Percentiles rank a stretch among this genome's conserved stretches.
Conservation (phyloP, 2,329 filamentous ascomycete genomes). For the Diaporthe longicolla region DNA sequence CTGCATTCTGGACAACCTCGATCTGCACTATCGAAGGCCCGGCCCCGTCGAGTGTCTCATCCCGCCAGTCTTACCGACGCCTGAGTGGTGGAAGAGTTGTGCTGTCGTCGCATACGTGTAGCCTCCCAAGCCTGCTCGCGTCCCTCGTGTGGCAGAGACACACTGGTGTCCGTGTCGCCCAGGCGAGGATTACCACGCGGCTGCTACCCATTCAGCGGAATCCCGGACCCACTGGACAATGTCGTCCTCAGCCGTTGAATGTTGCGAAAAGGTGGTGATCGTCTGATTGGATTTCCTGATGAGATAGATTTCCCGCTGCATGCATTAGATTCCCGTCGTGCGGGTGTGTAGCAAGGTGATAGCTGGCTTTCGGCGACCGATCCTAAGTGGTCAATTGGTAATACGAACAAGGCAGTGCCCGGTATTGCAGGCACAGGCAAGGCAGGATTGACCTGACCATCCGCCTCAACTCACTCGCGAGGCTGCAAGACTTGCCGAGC, state of each 20-base stretch:
- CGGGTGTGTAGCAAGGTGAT: neutral
- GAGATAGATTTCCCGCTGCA: neutral
- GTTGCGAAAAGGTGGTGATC: neutral
- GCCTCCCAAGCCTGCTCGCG: conserved; percentile 2
- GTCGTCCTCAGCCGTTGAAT: conserved; percentile 13
- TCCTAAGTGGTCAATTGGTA: conserved; percentile 27
- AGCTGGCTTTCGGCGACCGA: neutral
- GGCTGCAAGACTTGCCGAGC: conserved; percentile 19
- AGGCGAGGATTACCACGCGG: conserved; percentile 7
- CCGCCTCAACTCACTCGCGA: conserved; percentile 6
- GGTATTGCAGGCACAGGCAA: conserved; percentile 6
- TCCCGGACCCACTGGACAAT: neutral
- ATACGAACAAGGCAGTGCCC: conserved; percentile 25
- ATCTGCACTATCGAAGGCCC: conserved; percentile 1
- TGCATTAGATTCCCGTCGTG: conserved; percentile 13
- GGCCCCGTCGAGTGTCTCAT: conserved; percentile 22
- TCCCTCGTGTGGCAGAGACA: conserved; percentile 31
- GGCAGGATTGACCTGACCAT: neutral
- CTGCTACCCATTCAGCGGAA: conserved; percentile 11
- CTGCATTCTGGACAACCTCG: conserved; percentile 29
- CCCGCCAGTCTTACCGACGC: conserved; percentile 27
- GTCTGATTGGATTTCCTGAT: conserved; percentile 15
- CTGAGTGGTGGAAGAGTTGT: conserved; percentile 9
- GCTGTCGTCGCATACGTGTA: conserved; percentile 31
- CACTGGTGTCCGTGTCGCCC: conserved; percentile 26